A percentile compares a stretch with the other conserved stretches of the same genome.
Evolutionary conservation across 1,139 yeast species (phyloP).

Genomic region (Casaregolazyma suthepensis): DNA sequence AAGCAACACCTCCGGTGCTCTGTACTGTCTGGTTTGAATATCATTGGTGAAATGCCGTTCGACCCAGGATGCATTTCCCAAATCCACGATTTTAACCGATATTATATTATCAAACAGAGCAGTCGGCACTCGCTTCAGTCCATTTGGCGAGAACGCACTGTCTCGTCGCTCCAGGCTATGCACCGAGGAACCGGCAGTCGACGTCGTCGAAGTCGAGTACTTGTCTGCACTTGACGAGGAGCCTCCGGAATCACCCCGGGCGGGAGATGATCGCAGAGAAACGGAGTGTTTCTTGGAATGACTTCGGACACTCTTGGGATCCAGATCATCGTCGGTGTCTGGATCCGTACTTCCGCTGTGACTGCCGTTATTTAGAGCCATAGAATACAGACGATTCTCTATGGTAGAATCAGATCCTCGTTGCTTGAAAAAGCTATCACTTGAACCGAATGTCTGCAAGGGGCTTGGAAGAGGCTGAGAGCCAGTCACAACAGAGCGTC

Average conservation of each 20-base stretch:
- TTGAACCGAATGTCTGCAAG: constrained; percentile 26
- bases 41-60: constrained; percentile 72
- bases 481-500: constrained; percentile 76
- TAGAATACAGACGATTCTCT: constrained; percentile 22
- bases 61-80: constrained; percentile 80
- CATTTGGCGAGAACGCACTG: background rate
- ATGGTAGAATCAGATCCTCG: constrained; percentile 9
- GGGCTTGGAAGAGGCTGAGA: constrained; percentile 85
- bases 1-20: constrained; percentile 71
- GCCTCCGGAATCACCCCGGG: constrained; percentile 8
- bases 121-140: constrained; percentile 8
- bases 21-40: constrained; percentile 80
- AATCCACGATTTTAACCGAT: constrained; percentile 69
- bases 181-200: constrained; percentile 3
- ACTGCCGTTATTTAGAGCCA: constrained; percentile 8
- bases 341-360: constrained; percentile 14
- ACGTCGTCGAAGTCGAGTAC: constrained; percentile 3
- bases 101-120: constrained; percentile 26
- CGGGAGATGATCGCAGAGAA: background rate
- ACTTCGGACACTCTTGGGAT: background rate
- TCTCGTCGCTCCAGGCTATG: constrained; percentile 9
- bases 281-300: constrained; percentile 1
- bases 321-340: constrained; percentile 8
- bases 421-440: background rate
- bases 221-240: constrained; percentile 4